Conservation (phyloP, 192 early-diverging fungal species). For the Entomortierella chlamydospora region DNA sequence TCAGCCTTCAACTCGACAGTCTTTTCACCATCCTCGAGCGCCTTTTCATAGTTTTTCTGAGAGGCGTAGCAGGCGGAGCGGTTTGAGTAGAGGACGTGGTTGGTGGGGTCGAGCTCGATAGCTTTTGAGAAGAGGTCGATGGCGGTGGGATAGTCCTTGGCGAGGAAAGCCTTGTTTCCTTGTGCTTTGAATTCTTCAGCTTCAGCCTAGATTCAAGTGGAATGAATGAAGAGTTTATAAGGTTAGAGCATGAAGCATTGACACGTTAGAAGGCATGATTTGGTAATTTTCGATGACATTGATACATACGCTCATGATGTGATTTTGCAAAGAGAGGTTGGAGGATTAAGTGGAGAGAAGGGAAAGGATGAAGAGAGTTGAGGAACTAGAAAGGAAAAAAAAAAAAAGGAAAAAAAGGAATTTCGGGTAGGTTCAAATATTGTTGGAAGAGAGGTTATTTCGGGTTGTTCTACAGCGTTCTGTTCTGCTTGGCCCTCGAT, state of each 20-base stretch:
- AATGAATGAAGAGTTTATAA: background rate
- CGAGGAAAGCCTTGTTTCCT: slow-evolving; percentile 89
- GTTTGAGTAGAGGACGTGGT: slow-evolving; percentile 96
- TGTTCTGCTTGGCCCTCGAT: background rate
- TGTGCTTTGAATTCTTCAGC: slow-evolving; percentile 58
- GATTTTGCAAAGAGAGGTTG: background rate
- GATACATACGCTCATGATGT: slow-evolving; percentile 45
- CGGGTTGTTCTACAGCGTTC: slow-evolving; percentile 2
- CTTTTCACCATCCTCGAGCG: slow-evolving; percentile 87
- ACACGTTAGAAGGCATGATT: background rate
- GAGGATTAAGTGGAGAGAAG: background rate
- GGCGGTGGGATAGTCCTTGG: slow-evolving; percentile 81
- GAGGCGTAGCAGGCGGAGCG: slow-evolving; percentile 88
- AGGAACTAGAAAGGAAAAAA: background rate
- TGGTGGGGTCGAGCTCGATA: slow-evolving; percentile 85
- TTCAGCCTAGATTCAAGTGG: slow-evolving; percentile 35
- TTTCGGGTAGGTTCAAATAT: background rate
- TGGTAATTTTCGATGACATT: too few relatives aligned
- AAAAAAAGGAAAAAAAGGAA: background rate
- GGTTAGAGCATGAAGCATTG: background rate
- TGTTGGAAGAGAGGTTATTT: background rate
- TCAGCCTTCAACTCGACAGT: slow-evolving; percentile 83
- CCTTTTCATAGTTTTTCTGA: slow-evolving; percentile 80
- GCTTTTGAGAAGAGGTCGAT: slow-evolving; percentile 85
- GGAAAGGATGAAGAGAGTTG: slow-evolving; percentile 1